Evolutionary conservation across 208 protist species (phyloP), one percentile per base, ranked within the genome.

Genomic region (Acanthamoeba comandoni): DNA sequence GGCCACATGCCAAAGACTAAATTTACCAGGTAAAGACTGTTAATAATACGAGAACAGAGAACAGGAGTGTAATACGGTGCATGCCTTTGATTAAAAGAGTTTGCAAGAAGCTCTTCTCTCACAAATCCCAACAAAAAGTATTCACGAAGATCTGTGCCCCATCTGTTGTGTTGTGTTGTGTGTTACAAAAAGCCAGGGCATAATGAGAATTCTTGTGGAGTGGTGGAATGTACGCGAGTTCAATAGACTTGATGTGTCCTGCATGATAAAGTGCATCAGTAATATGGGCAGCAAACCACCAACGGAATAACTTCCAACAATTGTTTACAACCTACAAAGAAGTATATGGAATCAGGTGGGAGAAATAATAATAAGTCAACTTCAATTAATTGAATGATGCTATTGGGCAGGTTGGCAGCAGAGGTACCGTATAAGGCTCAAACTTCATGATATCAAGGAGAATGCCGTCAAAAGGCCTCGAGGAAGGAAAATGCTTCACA

Each of bases 271-370:
- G 77, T 19, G 60, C 35, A 60, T 86, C 77, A 1, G 77, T 67
- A 3, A 86, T 17, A 24, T 86, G 77, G 22, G 77, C 77, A 31
- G 77, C 77, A 60, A 86, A 86, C 77, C 77, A 86, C 77, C 77
- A 86, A 60, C 77, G 77, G 22, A 86, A 48, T 17, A 86, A 60
- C 12, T 67, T 60, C 53, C 51, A 86, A 39, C 77, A 69, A 17
- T 86, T 17, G 9, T 51, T 9, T 22, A 86, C 13, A 24, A 60
- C 77, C 31, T 86, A 53, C 5, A 7, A n/a, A 43, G 1, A 43
- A 43, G 35, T 43, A 7, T 1, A 43, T 43, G 35, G 35, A 43
- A 43, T 43, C 35, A 43, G 35, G 35, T 43, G 35, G 5, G 35
- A 43, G 35, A 43, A 43, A 43, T 43, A 43, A 43, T 43, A 43